phyloP scores from a whole-genome alignment of 768 basidiomycete species.

The Auriscalpium microsporum region DNA sequence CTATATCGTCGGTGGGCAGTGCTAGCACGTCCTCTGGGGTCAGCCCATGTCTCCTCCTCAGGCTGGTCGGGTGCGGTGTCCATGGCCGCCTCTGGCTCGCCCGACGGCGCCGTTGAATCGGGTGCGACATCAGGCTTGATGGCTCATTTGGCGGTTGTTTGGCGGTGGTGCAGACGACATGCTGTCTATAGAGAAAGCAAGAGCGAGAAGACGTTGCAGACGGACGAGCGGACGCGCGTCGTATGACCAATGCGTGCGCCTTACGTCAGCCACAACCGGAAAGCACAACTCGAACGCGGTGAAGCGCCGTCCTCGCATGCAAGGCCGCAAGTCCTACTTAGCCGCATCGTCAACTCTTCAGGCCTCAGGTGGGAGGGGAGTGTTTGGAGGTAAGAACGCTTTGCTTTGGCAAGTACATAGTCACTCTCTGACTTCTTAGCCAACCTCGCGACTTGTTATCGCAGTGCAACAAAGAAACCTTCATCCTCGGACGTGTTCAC shows the following conservation, averaged over 20 bases:
- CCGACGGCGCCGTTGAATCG: conserved; percentile 23
- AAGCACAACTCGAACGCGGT: too few species aligned
- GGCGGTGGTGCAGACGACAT: conserved; percentile 55
- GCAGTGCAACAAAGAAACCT: too few species aligned
- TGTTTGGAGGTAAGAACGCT: too few species aligned
- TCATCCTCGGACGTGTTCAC: too few species aligned
- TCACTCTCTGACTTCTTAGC: too few species aligned
- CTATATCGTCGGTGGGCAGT: conserved; percentile 76
- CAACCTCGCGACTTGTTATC: too few species aligned
- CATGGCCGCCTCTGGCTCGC: conserved; percentile 40
- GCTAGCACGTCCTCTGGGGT: conserved; percentile 79
- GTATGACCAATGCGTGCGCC: not conserved
- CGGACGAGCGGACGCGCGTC: not conserved
- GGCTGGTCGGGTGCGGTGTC: conserved; percentile 67
- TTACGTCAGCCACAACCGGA: not conserved
- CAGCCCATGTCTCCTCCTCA: conserved; percentile 77
- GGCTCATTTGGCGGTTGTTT: conserved; percentile 22
- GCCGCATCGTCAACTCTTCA: too few species aligned
- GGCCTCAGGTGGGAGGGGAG: too few species aligned
- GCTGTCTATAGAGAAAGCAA: conserved; percentile 4
- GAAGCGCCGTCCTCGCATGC: too few species aligned
- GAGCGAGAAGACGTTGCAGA: not conserved
- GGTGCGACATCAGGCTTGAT: conserved; percentile 36
- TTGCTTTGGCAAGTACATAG: too few species aligned
- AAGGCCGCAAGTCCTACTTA: too few species aligned